Evolutionary conservation across 805 yeast species (phyloP).

Genomic region (Zygosaccharomyces kombuchaensis): DNA sequence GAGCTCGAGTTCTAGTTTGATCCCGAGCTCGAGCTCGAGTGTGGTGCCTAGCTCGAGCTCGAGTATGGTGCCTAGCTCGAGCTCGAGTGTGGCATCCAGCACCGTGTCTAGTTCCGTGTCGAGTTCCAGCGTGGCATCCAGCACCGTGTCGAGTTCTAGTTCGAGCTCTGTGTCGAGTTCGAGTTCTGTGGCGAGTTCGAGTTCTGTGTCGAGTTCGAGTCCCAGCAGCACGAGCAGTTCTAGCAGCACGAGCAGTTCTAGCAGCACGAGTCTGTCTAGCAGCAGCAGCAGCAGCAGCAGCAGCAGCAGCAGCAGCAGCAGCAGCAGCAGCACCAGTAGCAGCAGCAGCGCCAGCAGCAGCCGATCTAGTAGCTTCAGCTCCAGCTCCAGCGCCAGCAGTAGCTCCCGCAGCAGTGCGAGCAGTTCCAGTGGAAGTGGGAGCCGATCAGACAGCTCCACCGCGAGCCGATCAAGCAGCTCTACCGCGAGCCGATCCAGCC

Average conservation of each 20-base stretch:
- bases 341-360: background rate
- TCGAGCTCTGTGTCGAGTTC: conserved; percentile 4
- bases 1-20: background rate
- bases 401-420: background rate
- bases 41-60: background rate
- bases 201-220: conserved; percentile 3
- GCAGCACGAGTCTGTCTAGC: background rate
- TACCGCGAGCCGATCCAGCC: background rate
- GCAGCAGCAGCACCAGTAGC: background rate
- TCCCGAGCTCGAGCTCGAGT: background rate
- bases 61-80: background rate
- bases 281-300: conserved; percentile 1
- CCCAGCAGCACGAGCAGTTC: background rate
- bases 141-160: background rate
- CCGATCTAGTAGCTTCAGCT: background rate
- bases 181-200: background rate
- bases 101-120: background rate
- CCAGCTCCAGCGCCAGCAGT: background rate
- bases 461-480: background rate
- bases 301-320: background rate
- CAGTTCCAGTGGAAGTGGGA: background rate
- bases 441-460: background rate
- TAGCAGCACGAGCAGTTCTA: background rate
- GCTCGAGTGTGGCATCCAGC: background rate
- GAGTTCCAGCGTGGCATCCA: background rate